Base-by-base conservation (phyloP, 2,329 filamentous ascomycete genomes). In the Rosellinia necatrix region DNA sequence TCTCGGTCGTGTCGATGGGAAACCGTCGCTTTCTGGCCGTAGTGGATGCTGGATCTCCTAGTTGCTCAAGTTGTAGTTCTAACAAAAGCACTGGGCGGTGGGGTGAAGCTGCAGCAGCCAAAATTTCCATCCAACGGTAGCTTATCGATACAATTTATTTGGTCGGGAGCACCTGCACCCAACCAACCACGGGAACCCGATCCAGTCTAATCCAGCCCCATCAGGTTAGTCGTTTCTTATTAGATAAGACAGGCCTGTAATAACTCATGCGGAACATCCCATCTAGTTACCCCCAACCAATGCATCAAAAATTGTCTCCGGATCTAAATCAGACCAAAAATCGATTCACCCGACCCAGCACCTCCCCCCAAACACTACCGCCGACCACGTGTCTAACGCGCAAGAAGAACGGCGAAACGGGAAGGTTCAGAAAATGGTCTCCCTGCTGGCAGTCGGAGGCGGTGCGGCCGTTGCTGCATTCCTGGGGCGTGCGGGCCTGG, bases 401-500 rank as follows among this genome's bases (percentile, higher is more conserved):
- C n/a, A n/a, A n/a, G n/a, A n/a, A n/a, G 38, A 27, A 34, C 12
- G 29, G 9, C 37, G 10, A 22, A n/a, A 27, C 7, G 10, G 34
- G 27, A 40, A 12, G 38, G 9, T 35, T 29, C 29, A 19, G 48
- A 72, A 44, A 48, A 88, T 88, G 85, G 78, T 81, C 37, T 84
- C 85, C 52, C 75, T 80, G 58, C 70, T 81, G 49, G 78, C 77
- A 64, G 70, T 73, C 59, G 79, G 78, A 61, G 73, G 75, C 40
- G 79, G 79, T 56, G 73, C 77, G 51, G 79, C 79, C 55, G 78
- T 78, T 55, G 78, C 79, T 21, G 79, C 79, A 46, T 82, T 82
- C 61, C 71, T 82, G 92, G 93, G 94, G 64, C 91, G 94, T 71
- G 93, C 94, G 58, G 93, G 92, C 68, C 83, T 96, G 34, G 89